phyloP scores from a whole-genome alignment of 257 asterid species.

The Solanum sparsipilum region DNA sequence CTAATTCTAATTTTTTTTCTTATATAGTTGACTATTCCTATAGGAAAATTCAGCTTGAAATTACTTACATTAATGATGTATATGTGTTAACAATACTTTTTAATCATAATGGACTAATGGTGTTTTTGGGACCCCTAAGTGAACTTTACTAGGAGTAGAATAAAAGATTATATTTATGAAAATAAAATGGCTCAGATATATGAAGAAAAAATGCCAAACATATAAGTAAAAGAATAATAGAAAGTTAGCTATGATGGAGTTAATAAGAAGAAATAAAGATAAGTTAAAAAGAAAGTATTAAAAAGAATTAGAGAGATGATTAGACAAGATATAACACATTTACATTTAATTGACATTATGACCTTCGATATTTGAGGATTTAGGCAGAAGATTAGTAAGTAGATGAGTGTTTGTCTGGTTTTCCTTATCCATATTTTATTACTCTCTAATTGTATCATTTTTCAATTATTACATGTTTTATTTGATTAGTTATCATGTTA shows the following conservation, averaged over 20 bases:
- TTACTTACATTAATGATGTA: neutral
- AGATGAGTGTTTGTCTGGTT: neutral
- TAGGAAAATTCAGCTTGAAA: too few relatives aligned
- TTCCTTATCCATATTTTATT: too few relatives aligned
- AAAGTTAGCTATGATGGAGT: neutral
- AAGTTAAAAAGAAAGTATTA: neutral
- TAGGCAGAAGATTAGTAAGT: neutral
- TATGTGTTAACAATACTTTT: too few relatives aligned
- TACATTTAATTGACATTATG: neutral
- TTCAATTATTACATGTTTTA: too few relatives aligned
- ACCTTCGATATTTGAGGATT: too few relatives aligned
- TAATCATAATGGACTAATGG: too few relatives aligned
- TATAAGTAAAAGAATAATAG: neutral
- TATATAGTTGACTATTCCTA: too few relatives aligned
- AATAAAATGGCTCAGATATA: too few relatives aligned
- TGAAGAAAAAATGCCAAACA: neutral
- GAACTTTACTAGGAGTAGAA: neutral
- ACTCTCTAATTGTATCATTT: neutral
- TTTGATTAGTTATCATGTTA: too few relatives aligned
- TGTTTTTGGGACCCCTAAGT: neutral
- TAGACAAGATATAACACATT: too few relatives aligned
- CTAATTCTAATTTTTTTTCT: too few relatives aligned
- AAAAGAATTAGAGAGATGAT: neutral
- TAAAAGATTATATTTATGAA: neutral
- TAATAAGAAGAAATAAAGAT: neutral